Base-by-base conservation (phyloP, 768 basidiomycete species). In the Kwoniella sp. region DNA sequence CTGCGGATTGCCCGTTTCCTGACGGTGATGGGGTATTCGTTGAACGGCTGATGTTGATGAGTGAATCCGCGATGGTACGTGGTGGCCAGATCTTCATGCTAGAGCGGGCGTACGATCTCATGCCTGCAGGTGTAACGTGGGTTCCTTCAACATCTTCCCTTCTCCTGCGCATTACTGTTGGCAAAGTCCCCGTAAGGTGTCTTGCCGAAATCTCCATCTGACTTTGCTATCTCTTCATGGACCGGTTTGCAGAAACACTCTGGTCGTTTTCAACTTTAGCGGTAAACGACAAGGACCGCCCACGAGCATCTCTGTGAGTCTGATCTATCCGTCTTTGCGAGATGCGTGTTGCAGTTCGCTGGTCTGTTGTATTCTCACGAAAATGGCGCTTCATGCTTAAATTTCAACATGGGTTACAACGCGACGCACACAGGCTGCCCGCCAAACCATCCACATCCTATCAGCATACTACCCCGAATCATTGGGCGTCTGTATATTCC, bases 61-160 rank as follows among this genome's bases (percentile, higher is more conserved):
- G n/a, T n/a, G n/a, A n/a, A n/a, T n/a, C n/a, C n/a, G n/a, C n/a
- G n/a, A n/a, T n/a, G n/a, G n/a, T n/a, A n/a, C n/a, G n/a, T n/a
- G n/a, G n/a, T n/a, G n/a, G n/a, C n/a, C 61, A 76, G 72, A 54
- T 80, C 1, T 80, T 73, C 62, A 73, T 80, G 69, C 55, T 76
- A 20, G 79, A 80, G 55, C 48, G 79, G 37, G 71, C 77, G 9
- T 53, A 63, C 1, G 79, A 80, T 72, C 59, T 80, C 31, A 76
- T 79, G 77, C 45, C 55, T 5, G 69, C 71, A 7, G 79, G 77
- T 15, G 73, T 75, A 28, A 72, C 71, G 78, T 79, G 52, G 30
- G 74, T 72, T 4, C 4, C 20, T 11, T 26, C 52, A 56, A 37
- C 55, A 53, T 23, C 38, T 53, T 26, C 9, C 25, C 15, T 5